Base-by-base conservation (phyloP, 495 filamentous ascomycete genomes). In the Trichoderma asperelloides region DNA sequence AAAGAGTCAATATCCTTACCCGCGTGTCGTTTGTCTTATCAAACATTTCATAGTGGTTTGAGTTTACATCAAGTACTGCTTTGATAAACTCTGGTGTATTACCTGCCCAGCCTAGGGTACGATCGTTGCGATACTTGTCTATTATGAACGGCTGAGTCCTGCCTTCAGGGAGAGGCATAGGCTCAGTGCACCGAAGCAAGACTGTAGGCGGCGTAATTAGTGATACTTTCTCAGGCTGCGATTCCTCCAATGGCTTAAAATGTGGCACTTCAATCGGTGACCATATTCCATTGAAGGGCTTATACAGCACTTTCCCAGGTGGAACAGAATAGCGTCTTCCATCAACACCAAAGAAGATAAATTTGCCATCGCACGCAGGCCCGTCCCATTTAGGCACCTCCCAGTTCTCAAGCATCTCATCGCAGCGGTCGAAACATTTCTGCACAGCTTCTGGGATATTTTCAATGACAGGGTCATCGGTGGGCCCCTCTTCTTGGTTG, bases 71-170 rank as follows among this genome's bases (percentile, higher is more conserved):
- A 30, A 40, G 2, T 27, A 45, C n/a, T 33, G 63, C 63, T 33
- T 40, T 64, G 30, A 64, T 64, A 13, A 64, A 64, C 7, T 64
- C 63, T 11, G 63, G 63, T 18, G 21, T 13, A 13, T 45, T 40
- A n/a, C 33, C 63, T 12, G 37, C 11, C 63, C 63, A 64, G 30
- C 63, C 63, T 2, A 64, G 33, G 4, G 40, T 23, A 6, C 21
- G 37, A 23, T 64, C 63, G n/a, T 41, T 15, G 30, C 63, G 63
- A 30, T 64, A 41, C 63, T 40, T 64, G 63, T 64, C 63, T 23
- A 64, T 45, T 1, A 45, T 64, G 16, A 16, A 64, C 23, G 33
- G 37, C 33, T 64, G 30, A 3, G 63, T 64, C 18, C 40, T 23
- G 63, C 63, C 63, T 23, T 40, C 37, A 5, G 33, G 33, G 9